Evolutionary conservation across 306 rosid genomes (phyloP).

Genomic region (Gastrolobium villosum): DNA sequence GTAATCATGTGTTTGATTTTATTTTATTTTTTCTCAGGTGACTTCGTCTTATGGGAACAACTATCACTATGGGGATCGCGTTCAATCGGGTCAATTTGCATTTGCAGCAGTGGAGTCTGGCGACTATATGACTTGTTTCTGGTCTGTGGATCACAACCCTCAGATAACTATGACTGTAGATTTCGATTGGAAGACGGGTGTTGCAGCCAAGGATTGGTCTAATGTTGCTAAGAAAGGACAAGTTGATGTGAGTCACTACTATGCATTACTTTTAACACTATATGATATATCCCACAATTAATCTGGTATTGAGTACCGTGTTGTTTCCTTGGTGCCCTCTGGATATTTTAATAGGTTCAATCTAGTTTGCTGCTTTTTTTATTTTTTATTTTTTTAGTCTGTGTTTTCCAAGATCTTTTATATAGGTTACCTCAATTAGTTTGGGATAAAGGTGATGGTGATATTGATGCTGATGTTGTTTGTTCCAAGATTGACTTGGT

Average conservation of each 20-base stretch:
- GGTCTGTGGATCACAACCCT: slow-evolving; percentile 78
- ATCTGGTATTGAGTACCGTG: slow-evolving; percentile 22
- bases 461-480: not conserved
- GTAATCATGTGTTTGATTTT: not conserved
- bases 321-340: not conserved
- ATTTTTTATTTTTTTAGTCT: too few relatives aligned
- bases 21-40: slow-evolving; percentile 58
- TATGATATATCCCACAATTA: not conserved
- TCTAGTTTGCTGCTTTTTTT: slow-evolving; percentile 8
- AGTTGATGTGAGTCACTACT: slow-evolving; percentile 76
- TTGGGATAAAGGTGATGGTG: too few relatives aligned
- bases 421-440: too few relatives aligned
- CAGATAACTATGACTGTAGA: slow-evolving; percentile 66
- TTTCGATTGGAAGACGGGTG: slow-evolving; percentile 95
- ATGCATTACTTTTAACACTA: not conserved
- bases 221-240: slow-evolving; percentile 95
- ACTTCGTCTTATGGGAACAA: slow-evolving; percentile 82
- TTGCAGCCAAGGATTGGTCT: slow-evolving; percentile 94
- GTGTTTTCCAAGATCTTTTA: too few relatives aligned
- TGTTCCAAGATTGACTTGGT: not conserved
- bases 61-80: slow-evolving; percentile 77
- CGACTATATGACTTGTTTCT: slow-evolving; percentile 90
- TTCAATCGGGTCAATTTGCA: slow-evolving; percentile 74
- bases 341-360: not conserved
- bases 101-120: slow-evolving; percentile 83